Base-by-base conservation (phyloP, 1,139 yeast genomes). In the Scheffersomyces cryptocercus region DNA sequence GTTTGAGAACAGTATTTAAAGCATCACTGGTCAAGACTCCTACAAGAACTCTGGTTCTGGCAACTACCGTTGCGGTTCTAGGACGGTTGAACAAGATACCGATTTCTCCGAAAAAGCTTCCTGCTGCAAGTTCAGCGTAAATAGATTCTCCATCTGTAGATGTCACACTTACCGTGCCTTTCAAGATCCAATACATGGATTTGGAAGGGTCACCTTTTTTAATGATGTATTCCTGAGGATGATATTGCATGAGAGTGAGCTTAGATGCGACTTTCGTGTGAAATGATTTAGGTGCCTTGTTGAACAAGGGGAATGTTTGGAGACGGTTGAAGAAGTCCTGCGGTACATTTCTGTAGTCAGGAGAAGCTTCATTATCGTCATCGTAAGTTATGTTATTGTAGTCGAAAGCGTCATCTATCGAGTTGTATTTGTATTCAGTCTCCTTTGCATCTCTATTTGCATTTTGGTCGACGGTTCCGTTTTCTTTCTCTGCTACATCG, bases 11-110 rank as follows among this genome's bases (percentile, higher is more conserved):
- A 16, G 70, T 65, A 50, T 79, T 77, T 41, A 86, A 71, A 11
- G 83, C 77, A 44, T 82, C 87, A 8, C 82, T 77, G 1, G 88
- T 84, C 36, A 86, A 68, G 0, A 84, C 85, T 1, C 88, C 90
- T 5, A 84, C 67, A 42, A 85, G 64, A 1, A 86, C 88, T 50
- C 74, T 78, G 0, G 88, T 77, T 47, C 82, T 69, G 2, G 93
- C 86, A n/a, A 85, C 80, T 12, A 85, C 90, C 1, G 90, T 84
- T 0, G 93, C 93, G 0, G 91, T 85, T 51, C 93, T 67, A 9
- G 91, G 90, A 36, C 90, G 68, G 56, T 84, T 83, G 64, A 82
- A 85, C 31, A 86, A 65, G 38, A 85, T 84, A 5, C 93, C 93
- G 42, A 85, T 85, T 57, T 86, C 95, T 5, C 90, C 95, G 60